phyloP scores from a whole-genome alignment of 352 stramenopile species.

The Globisporangium canariense region DNA sequence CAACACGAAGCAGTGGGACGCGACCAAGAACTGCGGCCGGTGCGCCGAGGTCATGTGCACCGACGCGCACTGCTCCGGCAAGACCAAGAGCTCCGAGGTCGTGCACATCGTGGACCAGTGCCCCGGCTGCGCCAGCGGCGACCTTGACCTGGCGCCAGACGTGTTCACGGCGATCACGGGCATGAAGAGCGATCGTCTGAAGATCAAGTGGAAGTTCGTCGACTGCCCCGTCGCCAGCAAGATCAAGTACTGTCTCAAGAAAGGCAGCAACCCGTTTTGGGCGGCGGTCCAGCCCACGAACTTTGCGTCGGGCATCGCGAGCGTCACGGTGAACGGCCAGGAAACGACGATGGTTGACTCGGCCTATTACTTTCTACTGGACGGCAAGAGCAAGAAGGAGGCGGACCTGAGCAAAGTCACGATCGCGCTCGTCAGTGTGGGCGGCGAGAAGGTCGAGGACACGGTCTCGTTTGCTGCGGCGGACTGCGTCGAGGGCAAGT shows the following conservation, averaged over 20 bases:
- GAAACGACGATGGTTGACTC: conserved; percentile 54
- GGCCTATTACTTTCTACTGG: conserved; percentile 60
- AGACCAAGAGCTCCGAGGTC: conserved; percentile 29
- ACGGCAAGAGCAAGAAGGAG: conserved; percentile 37
- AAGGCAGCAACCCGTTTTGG: conserved; percentile 59
- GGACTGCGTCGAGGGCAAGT: conserved; percentile 39
- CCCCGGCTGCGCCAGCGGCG: conserved; percentile 41
- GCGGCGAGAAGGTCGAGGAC: conserved; percentile 50
- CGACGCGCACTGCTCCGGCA: conserved; percentile 39
- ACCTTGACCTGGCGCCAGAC: conserved; percentile 54
- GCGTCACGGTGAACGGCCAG: conserved; percentile 52
- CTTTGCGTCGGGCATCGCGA: conserved; percentile 44
- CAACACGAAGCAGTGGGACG: conserved; percentile 57
- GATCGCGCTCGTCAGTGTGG: conserved; percentile 44
- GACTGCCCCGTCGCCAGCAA: conserved; percentile 31
- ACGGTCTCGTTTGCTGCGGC: conserved; percentile 48
- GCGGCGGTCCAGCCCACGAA: conserved; percentile 63
- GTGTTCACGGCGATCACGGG: conserved; percentile 40
- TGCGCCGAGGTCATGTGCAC: conserved; percentile 48
- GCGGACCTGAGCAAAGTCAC: conserved; percentile 39
- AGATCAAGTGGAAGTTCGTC: conserved; percentile 47
- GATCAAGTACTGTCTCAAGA: conserved; percentile 54
- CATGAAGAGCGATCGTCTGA: conserved; percentile 30
- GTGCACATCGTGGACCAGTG: conserved; percentile 73
- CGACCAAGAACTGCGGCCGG: conserved; percentile 39